Evolutionary conservation across 75 land plant species (phyloP).

Genomic region (Selaginella tamariscina): DNA sequence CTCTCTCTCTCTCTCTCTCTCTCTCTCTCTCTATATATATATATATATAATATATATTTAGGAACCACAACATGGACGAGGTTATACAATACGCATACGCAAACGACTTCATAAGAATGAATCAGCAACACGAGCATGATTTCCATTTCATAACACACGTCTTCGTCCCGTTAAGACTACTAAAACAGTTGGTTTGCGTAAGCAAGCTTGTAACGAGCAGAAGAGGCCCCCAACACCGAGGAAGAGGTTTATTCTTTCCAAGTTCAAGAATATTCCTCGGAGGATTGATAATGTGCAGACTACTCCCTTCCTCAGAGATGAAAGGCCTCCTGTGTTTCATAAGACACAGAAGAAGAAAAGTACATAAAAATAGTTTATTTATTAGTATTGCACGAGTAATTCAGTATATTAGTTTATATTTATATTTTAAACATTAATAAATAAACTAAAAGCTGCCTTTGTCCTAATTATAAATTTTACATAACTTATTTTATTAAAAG

Average conservation of each 20-base stretch:
- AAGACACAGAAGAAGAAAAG: neutral
- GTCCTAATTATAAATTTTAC: too few species aligned
- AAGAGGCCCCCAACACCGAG: neutral
- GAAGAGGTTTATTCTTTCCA: neutral
- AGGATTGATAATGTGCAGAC: neutral
- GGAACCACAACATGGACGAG: neutral
- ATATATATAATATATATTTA: neutral
- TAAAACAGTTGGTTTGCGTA: neutral
- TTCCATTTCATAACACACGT: neutral
- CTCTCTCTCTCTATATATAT: neutral
- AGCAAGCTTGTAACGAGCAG: neutral
- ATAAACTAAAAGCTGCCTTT: too few species aligned
- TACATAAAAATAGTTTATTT: too few species aligned
- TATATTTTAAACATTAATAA: too few species aligned
- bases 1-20: neutral
- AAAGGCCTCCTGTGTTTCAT: neutral
- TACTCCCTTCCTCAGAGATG: neutral
- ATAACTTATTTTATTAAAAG: too few species aligned
- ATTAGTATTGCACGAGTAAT: too few species aligned
- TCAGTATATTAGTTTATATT: too few species aligned
- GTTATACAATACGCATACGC: neutral
- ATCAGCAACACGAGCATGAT: neutral
- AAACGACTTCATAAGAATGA: neutral
- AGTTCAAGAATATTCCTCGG: neutral
- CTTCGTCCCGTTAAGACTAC: neutral